Percentiles rank a stretch among this genome's conserved stretches.
These are phyloP conservation scores for Clausena lansium DNA, from an alignment of 345 rosid genomes.

Conservation along the genomic window DNA sequence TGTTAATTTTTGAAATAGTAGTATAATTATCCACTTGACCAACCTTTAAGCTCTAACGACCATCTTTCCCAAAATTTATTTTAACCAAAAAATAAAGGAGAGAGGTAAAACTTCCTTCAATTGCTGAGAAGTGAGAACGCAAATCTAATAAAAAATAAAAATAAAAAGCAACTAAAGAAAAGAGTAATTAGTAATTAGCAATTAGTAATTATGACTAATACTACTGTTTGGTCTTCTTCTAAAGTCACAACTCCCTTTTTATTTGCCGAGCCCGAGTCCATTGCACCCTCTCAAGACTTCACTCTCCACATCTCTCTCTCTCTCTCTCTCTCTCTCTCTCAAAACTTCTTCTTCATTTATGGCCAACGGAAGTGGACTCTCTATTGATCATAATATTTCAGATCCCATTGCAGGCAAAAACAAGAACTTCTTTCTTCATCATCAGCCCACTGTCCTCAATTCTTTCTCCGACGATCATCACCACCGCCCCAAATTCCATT, in stretches of 20 bases:
- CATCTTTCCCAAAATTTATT: no score
- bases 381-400: conserved; percentile 44
- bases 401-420: conserved; percentile 27
- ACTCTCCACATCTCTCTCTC: conserved; percentile 21
- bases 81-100: neutral
- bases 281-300: conserved; percentile 45
- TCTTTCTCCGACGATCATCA: conserved; percentile 35
- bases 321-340: conserved; percentile 24
- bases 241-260: conserved; percentile 39
- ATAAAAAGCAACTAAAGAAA: neutral
- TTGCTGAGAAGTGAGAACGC: neutral
- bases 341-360: conserved; percentile 35
- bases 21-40: no score
- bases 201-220: neutral
- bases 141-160: neutral
- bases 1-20: no score
- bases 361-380: conserved; percentile 57
- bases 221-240: conserved; percentile 38
- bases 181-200: neutral
- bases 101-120: neutral
- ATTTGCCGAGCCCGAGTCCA: conserved; percentile 85
- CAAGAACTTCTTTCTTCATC: conserved; percentile 25
- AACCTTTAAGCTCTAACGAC: no score
- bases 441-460: conserved; percentile 41
- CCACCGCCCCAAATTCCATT: neutral